These are phyloP conservation scores for Globisporangium acanthophoron DNA, from an alignment of 352 stramenopile genomes.

Conservation along the genomic window DNA sequence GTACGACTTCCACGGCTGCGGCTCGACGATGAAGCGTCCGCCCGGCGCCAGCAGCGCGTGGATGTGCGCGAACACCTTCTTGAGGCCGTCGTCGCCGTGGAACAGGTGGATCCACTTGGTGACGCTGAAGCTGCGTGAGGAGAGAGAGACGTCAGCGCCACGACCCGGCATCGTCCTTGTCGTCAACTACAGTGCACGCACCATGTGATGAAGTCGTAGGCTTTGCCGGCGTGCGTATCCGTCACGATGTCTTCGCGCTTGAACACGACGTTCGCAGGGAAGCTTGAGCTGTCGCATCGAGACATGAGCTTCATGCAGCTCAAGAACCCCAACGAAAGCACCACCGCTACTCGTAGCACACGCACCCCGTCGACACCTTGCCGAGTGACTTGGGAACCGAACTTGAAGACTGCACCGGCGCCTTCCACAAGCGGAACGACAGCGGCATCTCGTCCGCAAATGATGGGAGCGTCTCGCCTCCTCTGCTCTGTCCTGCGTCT, in stretches of 20 bases:
- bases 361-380: conserved; percentile 47
- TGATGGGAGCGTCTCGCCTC: not conserved
- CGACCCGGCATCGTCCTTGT: no score
- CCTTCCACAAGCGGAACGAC: conserved; percentile 69
- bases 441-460: conserved; percentile 50
- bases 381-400: conserved; percentile 36
- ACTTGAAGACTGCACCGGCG: conserved; percentile 24
- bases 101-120: conserved; percentile 91
- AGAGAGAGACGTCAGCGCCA: not conserved
- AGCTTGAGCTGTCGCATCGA: conserved; percentile 24
- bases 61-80: conserved; percentile 63
- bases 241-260: conserved; percentile 68
- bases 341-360: not conserved
- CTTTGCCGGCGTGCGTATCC: conserved; percentile 50
- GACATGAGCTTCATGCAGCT: not conserved
- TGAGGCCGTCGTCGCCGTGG: conserved; percentile 80
- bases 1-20: conserved; percentile 86
- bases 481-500: no score
- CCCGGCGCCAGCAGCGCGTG: conserved; percentile 56
- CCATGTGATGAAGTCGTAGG: conserved; percentile 82
- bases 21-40: conserved; percentile 76
- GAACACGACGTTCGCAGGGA: conserved; percentile 78
- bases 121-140: conserved; percentile 65
- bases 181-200: conserved; percentile 12
- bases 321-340: conserved; percentile 1